These are phyloP conservation scores for Xylariaceae sp. DNA, from an alignment of 2,329 filamentous ascomycete genomes.

Conservation along the genomic window DNA sequence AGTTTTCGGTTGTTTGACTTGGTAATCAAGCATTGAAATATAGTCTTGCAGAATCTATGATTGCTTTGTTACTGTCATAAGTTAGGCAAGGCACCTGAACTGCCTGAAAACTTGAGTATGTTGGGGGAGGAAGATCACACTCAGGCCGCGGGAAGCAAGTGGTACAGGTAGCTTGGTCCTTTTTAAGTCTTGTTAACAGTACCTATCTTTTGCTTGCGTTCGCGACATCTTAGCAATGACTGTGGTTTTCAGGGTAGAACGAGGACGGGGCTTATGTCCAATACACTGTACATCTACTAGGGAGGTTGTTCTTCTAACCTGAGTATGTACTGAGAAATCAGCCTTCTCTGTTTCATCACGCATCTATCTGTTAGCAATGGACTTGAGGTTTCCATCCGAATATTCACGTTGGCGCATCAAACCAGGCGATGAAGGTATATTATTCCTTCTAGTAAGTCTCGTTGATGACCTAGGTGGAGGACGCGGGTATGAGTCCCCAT, in stretches of 20 bases:
- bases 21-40: constrained; percentile 22
- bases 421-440: not conserved
- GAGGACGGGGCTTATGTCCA: no score
- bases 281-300: no score
- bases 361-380: no score
- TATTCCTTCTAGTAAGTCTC: constrained; percentile 20
- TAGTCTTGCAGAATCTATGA: constrained; percentile 23
- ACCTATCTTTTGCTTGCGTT: constrained; percentile 25
- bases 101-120: constrained; percentile 24
- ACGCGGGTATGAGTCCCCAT: constrained; percentile 11
- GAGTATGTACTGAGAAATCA: no score
- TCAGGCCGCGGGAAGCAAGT: not conserved
- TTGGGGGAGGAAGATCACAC: constrained; percentile 26
- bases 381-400: no score
- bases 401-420: no score
- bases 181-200: not conserved
- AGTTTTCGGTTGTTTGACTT: constrained; percentile 20
- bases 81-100: constrained; percentile 21
- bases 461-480: constrained; percentile 9
- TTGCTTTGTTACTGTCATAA: constrained; percentile 26
- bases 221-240: constrained; percentile 20
- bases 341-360: no score
- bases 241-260: no score
- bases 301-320: no score
- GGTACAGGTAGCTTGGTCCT: not conserved